Evolutionary conservation across 169 alveolate genomes (phyloP), one percentile per base, ranked within the genome.

Genomic region (Cryptosporidium tyzzeri): DNA sequence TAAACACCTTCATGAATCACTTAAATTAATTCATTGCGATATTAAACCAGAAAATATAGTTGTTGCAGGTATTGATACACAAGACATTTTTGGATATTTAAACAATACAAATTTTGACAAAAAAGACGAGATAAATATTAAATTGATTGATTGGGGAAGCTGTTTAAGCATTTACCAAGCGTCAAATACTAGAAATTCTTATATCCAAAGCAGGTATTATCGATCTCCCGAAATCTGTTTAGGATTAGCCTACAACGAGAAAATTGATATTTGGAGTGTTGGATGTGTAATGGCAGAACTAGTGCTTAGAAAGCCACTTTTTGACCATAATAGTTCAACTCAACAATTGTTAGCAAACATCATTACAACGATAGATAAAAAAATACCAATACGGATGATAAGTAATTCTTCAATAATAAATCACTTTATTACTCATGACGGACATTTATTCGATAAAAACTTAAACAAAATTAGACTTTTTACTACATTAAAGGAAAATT

Each of bases 31-130:
- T 14, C 99, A 97, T 86, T 96, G 98, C 69, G 99, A 97, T 91
- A 92, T 97, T 69, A 97, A 97, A 84, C 98, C 98, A n/a, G 99
- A 97, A 91, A 97, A 97, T 93, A 96, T 97, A 33, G 93, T 97
- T 37, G 85, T 97, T 61, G 93, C 94, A 91, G 84, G 93, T 35
- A 80, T 62, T 39, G 55, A 62, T 61, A 29, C 89, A 62, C 55
- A 48, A 23, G 89, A 80, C 26, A 58, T 80, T 26, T 37, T 65
- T 37, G 68, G 75, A 23, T 80, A 59, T 62, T 41, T 59, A 33
- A 62, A 62, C 31, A 2, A 59, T 12, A 7, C 8, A n/a, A 14
- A 39, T 1, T 5, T 39, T 55, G 35, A 61, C 3, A 16, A 21
- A 62, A 33, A n/a, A 35, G 16, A 10, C 16, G 65, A 44, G 23